phyloP scores from a whole-genome alignment of 139 green algal species.

The Chlorella sp. region DNA sequence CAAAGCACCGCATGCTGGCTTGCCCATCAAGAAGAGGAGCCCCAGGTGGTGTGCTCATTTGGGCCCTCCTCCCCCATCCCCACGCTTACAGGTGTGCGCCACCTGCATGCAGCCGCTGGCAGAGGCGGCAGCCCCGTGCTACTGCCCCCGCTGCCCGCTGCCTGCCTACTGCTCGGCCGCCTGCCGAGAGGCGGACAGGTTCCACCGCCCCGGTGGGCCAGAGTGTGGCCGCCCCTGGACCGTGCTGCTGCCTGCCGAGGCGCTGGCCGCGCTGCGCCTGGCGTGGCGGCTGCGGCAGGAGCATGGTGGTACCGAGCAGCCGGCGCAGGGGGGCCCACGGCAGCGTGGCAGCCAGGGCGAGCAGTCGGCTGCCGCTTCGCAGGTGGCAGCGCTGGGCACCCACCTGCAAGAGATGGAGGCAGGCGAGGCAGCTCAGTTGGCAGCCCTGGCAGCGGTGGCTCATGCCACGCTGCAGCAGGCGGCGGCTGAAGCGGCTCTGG shows the following conservation, averaged over 20 bases:
- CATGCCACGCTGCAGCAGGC: conserved; percentile 8
- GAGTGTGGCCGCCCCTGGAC: conserved; percentile 64
- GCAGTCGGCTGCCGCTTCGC: not conserved
- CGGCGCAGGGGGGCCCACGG: no score
- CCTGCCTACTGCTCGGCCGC: conserved; percentile 48
- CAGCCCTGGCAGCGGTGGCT: conserved; percentile 19
- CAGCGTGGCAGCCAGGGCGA: not conserved
- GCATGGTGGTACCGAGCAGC: no score
- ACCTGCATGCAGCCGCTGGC: conserved; percentile 23
- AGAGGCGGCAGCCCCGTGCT: not conserved
- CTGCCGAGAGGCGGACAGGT: conserved; percentile 32
- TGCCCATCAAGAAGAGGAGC: no score
- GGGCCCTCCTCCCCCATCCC: not conserved
- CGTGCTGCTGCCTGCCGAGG: conserved; percentile 51
- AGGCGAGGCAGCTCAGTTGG: not conserved
- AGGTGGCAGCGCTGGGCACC: conserved; percentile 22
- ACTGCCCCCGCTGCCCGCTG: conserved; percentile 43
- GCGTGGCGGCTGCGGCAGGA: not conserved
- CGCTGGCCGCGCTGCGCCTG: conserved; percentile 47
- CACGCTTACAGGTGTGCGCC: conserved; percentile 23
- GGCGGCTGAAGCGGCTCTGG: not conserved
- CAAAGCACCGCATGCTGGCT: not conserved
- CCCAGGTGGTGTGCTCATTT: no score
- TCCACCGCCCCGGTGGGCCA: conserved; percentile 36
- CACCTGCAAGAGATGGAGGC: not conserved